Evolutionary conservation across 108 stramenopile genomes (phyloP), one percentile per base, ranked within the genome.

Genomic region (Stephanodiscus minutulus): DNA sequence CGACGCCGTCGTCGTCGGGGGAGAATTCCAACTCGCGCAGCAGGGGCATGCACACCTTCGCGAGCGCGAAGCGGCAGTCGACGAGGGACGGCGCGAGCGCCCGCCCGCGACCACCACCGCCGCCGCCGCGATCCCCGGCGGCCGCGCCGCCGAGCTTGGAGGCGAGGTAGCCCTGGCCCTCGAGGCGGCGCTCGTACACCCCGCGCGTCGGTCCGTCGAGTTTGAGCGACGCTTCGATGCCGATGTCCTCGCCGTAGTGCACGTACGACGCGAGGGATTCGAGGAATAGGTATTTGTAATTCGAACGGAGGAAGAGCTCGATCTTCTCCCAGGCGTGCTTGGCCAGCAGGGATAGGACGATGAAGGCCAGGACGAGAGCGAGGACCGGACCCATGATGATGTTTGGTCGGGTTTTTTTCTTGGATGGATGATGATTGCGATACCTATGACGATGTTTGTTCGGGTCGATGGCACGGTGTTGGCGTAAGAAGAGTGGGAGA

Each of bases 21-120:
- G 52, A 24, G 53, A 81, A 84, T 70, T 84, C 83, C 29, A 84
- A 47, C 37, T 84, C 83, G 5, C 83, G 56, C 39, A 84, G 33
- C 12, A 84, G 48, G 0, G 83, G 83, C 80, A 84, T 81, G 41
- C 70, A 77, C 7, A 84, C 83, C 58, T 84, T 84, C 12, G 80
- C 76, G 31, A 84, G 43, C 3, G 79, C 49, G 62, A 84, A 84
- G 1, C 83, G 58, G 44, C 83, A 84, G 50, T 84, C 83, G 0
- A 84, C 83, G 54, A 84, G 35, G 20, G 72, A 66, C 7, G 71
- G 11, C 35, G 76, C 60, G 7, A 81, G 63, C 20, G 46, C 66
- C 25, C 37, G 20, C 3, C 68, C 69, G 28, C 53, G 61, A n/a
- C 4, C 17, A 56, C 47, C 18, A 13, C 8, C 7, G 29, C 11